Conservation (phyloP, 768 basidiomycete species). For the Naganishia friedmannii region DNA sequence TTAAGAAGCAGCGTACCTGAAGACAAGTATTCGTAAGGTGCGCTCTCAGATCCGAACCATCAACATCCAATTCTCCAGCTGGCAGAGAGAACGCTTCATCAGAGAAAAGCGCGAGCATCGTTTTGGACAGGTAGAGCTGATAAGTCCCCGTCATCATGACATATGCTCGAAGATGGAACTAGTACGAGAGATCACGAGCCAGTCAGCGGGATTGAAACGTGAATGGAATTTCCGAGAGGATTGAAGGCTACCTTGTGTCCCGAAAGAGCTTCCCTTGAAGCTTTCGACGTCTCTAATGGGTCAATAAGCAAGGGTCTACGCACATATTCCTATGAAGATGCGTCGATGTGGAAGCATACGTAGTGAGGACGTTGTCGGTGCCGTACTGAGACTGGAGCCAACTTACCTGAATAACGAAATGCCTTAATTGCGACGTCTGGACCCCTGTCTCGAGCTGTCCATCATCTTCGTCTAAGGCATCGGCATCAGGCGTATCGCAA, state of each 20-base stretch:
- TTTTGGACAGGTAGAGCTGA: slow-evolving; percentile 73
- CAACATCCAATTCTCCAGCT: slow-evolving; percentile 38
- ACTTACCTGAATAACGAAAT: slow-evolving; percentile 90
- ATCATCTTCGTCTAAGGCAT: slow-evolving; percentile 48
- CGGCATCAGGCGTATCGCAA: slow-evolving; percentile 8
- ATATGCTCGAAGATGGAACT: slow-evolving; percentile 95
- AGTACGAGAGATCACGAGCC: slow-evolving; percentile 24
- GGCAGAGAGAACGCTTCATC: slow-evolving; percentile 66
- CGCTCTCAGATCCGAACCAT: slow-evolving; percentile 58
- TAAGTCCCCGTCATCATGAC: slow-evolving; percentile 63
- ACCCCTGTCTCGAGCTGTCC: slow-evolving; percentile 57
- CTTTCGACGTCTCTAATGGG: slow-evolving; percentile 55
- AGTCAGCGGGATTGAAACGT: slow-evolving; percentile 17
- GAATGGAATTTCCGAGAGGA: background rate
- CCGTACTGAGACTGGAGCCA: background rate
- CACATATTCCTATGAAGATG: slow-evolving; percentile 75
- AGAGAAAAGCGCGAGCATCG: slow-evolving; percentile 85
- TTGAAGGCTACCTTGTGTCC: slow-evolving; percentile 44
- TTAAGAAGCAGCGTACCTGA: slow-evolving; percentile 55
- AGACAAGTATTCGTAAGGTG: slow-evolving; percentile 93
- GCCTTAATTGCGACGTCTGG: slow-evolving; percentile 78
- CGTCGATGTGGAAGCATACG: background rate
- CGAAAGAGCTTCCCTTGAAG: slow-evolving; percentile 43
- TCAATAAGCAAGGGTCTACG: slow-evolving; percentile 72
- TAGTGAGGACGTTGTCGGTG: background rate